Evolutionary conservation across 495 filamentous ascomycete species (phyloP), one percentile per base, ranked within the genome.

Genomic region (Aspergillus ostianus): DNA sequence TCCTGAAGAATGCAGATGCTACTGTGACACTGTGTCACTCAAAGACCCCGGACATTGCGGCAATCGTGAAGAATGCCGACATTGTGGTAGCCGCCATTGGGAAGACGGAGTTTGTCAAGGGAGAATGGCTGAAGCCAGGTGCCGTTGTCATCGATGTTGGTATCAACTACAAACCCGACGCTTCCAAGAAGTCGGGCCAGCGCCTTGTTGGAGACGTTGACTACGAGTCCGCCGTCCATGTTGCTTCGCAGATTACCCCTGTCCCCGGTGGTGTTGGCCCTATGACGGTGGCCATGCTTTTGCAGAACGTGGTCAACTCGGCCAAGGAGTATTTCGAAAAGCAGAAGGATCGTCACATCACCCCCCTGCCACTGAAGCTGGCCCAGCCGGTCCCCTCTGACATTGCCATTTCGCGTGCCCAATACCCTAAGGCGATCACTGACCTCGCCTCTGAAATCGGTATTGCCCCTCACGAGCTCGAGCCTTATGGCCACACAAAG

Each of bases 21-120:
- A 98, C 94, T 44, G 95, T 98, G 60, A 98, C 94, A 4, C 82
- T 96, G 45, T 98, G 95, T 74, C 94, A 98, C 76, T 96, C 92
- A 41, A 87, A 85, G 72, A 97, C 94, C 9, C 73, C 85, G 57
- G 82, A 88, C 61, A 73, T 98, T 15, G 77, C 85, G 26, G 80
- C 84, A 19, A 80, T 91, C 57, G 70, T 98, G 58, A 95, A 92
- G 78, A 78, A 76, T 46, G 95, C 95, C 19, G 94, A 98, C 65
- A 84, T 98, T 53, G 79, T 98, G 21, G 86, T 98, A 36, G 92
- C 90, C 17, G 94, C 94, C 17, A 97, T 98, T 75, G 94, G 94
- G 36, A 79, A 92, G 68, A 82, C 93, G 4, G 83, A 84, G 57
- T 94, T 96, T 65, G 84, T 98, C 64, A 92, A 91, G 73, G 94